Conservation (phyloP, 495 filamentous ascomycete species). For the Hypomontagnella submonticulosa region DNA sequence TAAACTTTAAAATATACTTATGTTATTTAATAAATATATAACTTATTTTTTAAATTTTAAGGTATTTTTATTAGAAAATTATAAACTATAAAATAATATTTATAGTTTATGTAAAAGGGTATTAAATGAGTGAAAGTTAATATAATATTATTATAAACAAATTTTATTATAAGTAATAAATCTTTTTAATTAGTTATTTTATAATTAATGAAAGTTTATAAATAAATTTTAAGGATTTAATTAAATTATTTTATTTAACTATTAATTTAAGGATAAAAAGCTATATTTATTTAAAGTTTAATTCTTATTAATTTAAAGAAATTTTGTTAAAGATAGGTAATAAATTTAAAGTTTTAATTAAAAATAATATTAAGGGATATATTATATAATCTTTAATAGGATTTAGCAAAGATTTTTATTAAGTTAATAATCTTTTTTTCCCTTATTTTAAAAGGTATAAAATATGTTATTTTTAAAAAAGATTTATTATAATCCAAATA, state of each 20-base stretch:
- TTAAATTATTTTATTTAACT: background rate
- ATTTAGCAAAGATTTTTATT: background rate
- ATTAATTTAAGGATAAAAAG: constrained; percentile 3
- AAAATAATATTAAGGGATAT: background rate
- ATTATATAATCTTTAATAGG: background rate
- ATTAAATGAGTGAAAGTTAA: too few species aligned
- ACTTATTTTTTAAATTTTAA: too few species aligned
- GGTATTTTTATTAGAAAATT: too few species aligned
- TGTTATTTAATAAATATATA: too few species aligned
- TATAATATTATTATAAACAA: constrained; percentile 4
- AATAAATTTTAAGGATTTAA: constrained; percentile 4
- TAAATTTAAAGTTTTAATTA: constrained; percentile 1
- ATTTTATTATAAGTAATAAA: constrained; percentile 2
- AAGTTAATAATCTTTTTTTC: background rate
- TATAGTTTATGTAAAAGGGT: too few species aligned
- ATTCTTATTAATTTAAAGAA: background rate
- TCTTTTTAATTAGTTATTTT: constrained; percentile 4
- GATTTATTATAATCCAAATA: background rate
- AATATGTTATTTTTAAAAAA: too few species aligned
- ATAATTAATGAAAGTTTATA: constrained; percentile 3
- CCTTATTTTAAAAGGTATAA: background rate
- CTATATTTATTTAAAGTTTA: constrained; percentile 1
- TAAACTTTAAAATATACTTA: too few species aligned
- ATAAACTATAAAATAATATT: too few species aligned
- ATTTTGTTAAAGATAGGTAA: background rate